Percentiles rank a stretch among this genome's conserved stretches.
phyloP scores from a whole-genome alignment of 2,329 filamentous ascomycete genomes.

The Macrophomina tecta region DNA sequence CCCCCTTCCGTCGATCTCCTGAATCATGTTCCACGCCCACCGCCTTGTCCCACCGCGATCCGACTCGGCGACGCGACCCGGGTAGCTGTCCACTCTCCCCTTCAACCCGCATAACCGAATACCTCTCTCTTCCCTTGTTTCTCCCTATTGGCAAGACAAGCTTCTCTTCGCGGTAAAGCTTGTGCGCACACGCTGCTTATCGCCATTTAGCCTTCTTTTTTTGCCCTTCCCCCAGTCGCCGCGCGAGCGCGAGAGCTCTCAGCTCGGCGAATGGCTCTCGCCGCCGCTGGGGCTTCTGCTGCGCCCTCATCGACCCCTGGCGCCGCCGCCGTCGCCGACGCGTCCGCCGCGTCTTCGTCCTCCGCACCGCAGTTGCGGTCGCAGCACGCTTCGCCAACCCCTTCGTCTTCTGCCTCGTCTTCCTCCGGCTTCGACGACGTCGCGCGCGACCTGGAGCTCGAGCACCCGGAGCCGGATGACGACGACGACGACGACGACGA shows the following conservation, averaged over 20 bases:
- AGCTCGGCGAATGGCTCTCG: too few relatives aligned
- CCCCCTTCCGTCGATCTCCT: not conserved
- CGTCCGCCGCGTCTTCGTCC: not conserved
- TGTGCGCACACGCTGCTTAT: too few relatives aligned
- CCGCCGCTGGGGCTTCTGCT: too few relatives aligned
- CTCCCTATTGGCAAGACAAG: not conserved
- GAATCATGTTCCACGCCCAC: not conserved
- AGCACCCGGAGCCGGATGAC: slow-evolving; percentile 5
- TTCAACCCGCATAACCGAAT: not conserved
- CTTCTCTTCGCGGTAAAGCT: too few relatives aligned
- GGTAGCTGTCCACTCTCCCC: not conserved
- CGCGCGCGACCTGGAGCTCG: not conserved
- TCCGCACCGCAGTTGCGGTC: not conserved
- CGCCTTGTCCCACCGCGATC: too few relatives aligned
- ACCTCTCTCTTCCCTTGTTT: not conserved
- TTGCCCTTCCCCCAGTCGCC: too few relatives aligned
- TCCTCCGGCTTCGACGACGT: not conserved
- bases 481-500: not conserved
- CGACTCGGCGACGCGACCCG: not conserved
- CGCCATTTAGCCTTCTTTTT: too few relatives aligned
- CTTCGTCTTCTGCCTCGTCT: not conserved
- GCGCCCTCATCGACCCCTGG: too few relatives aligned
- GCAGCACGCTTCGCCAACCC: not conserved
- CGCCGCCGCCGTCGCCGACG: too few relatives aligned
- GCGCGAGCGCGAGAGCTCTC: too few relatives aligned